These are phyloP conservation scores for Aureoboletus auriporus DNA, from an alignment of 768 basidiomycete genomes.

Conservation along the genomic window DNA sequence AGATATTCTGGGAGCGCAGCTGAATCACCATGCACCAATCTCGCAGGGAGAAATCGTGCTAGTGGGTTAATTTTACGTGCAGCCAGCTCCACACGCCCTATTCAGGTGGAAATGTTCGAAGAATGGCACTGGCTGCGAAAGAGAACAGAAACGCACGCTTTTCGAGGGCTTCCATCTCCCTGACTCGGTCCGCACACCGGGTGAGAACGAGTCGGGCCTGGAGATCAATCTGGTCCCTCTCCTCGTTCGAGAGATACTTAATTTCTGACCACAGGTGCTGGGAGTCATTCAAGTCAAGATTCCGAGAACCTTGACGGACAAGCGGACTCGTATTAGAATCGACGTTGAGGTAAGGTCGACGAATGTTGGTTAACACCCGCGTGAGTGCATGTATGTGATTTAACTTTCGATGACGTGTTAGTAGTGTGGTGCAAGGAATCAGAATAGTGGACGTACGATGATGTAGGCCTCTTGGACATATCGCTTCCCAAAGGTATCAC, in stretches of 20 bases:
- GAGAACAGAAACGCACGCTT: constrained; percentile 57
- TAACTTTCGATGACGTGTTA: constrained; percentile 41
- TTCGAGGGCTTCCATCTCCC: constrained; percentile 84
- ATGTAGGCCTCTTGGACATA: constrained; percentile 75
- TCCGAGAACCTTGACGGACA: constrained; percentile 46
- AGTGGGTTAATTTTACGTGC: constrained; percentile 63
- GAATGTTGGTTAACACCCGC: constrained; percentile 69
- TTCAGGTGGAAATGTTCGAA: constrained; percentile 14
- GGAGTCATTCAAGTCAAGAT: constrained; percentile 51
- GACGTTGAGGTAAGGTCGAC: constrained; percentile 84
- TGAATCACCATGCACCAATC: constrained; percentile 60
- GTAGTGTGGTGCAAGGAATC: background rate
- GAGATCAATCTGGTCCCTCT: constrained; percentile 94
- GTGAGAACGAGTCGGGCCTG: constrained; percentile 84
- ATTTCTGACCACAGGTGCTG: constrained; percentile 59
- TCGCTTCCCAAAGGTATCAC: constrained; percentile 51
- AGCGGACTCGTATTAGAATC: constrained; percentile 54
- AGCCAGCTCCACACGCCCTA: constrained; percentile 66
- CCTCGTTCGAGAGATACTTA: constrained; percentile 77
- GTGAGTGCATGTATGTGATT: constrained; percentile 68
- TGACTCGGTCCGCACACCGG: constrained; percentile 82
- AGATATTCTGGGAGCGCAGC: constrained; percentile 52
- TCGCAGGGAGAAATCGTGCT: constrained; percentile 65
- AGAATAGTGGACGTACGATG: constrained; percentile 41
- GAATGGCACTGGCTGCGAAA: constrained; percentile 12